Percentiles rank a stretch among this genome's conserved stretches.
Conservation (phyloP, 192 early-diverging fungal species). For the Coemansia sp. region DNA sequence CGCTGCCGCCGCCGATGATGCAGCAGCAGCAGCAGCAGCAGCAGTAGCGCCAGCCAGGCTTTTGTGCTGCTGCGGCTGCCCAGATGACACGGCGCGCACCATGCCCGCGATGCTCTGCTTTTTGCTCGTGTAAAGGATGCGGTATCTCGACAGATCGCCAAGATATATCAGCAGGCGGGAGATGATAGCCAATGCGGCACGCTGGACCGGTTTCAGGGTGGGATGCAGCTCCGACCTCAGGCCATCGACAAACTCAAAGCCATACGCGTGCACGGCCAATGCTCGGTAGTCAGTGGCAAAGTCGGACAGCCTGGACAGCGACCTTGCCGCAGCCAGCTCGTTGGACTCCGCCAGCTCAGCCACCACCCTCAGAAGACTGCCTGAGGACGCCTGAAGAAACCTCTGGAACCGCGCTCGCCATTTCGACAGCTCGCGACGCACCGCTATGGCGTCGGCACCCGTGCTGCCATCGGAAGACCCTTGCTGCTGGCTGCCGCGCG, state of each 20-base stretch:
- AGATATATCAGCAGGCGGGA: constrained; percentile 35
- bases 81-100: background rate
- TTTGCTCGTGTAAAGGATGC: constrained; percentile 26
- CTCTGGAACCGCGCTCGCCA: constrained; percentile 41
- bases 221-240: constrained; percentile 35
- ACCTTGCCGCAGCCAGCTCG: constrained; percentile 19
- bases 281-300: constrained; percentile 34
- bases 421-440: constrained; percentile 24
- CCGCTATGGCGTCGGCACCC: constrained; percentile 5
- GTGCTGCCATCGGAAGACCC: background rate
- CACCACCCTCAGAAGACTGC: constrained; percentile 29
- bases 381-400: constrained; percentile 37
- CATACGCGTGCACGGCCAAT: constrained; percentile 26
- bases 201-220: constrained; percentile 23
- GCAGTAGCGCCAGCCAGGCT: too few species aligned
- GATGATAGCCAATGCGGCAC: constrained; percentile 30
- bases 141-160: constrained; percentile 47
- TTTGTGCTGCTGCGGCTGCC: constrained; percentile 10
- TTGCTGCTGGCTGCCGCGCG: background rate
- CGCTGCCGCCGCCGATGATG: too few species aligned
- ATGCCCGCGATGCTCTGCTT: constrained; percentile 15
- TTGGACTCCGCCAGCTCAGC: constrained; percentile 36
- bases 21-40: too few species aligned
- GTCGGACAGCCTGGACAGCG: constrained; percentile 2
- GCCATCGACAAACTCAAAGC: constrained; percentile 28